Evolutionary conservation across 2,329 filamentous ascomycete genomes (phyloP).

Genomic region (Penicillium polonicum): DNA sequence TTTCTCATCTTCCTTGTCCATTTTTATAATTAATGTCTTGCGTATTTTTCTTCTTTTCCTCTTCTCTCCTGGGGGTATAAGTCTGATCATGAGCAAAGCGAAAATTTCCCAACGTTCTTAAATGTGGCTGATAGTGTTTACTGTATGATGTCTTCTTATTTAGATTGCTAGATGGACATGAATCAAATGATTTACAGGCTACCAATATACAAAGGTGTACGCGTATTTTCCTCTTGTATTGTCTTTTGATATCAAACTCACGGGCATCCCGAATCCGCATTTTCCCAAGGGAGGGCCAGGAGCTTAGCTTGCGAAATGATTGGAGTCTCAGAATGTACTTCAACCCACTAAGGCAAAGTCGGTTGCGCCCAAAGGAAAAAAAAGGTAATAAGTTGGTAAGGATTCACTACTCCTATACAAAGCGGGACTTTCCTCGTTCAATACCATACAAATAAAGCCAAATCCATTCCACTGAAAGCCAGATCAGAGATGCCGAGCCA

Average conservation of each 20-base stretch:
- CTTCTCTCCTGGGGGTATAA: conserved; percentile 10
- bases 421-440: too few relatives aligned
- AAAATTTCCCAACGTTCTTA: conserved; percentile 2
- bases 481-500: too few relatives aligned
- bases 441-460: too few relatives aligned
- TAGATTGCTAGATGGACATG: conserved; percentile 16
- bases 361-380: conserved; percentile 2
- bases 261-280: neutral
- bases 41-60: conserved; percentile 17
- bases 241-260: neutral
- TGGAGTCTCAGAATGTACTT: neutral
- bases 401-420: too few relatives aligned
- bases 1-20: conserved; percentile 19
- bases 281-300: neutral
- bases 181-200: conserved; percentile 1
- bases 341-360: neutral
- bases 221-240: neutral
- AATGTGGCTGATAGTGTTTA: neutral
- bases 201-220: too few relatives aligned
- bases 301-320: neutral
- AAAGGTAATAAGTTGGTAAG: too few relatives aligned
- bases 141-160: neutral
- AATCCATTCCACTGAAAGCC: too few relatives aligned
- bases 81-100: conserved; percentile 21
- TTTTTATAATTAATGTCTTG: conserved; percentile 24